Percentiles rank a stretch among this genome's conserved stretches.
Evolutionary conservation across 441 rosid species (phyloP).

Genomic region (Eutrema salsugineum): DNA sequence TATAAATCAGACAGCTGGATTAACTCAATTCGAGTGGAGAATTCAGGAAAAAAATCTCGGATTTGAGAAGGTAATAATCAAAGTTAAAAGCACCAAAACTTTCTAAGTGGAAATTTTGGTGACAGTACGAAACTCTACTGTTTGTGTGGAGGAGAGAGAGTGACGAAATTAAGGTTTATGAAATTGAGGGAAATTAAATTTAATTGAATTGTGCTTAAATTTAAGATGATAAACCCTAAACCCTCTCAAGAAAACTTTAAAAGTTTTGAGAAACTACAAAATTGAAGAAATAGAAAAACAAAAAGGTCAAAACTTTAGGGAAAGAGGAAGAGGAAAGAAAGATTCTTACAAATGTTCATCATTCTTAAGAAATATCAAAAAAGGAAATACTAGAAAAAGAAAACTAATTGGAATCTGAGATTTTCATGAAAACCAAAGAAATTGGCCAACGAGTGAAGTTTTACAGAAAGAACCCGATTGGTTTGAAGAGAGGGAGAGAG

Average conservation of each 20-base stretch:
- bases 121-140: not conserved
- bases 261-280: not conserved
- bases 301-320: slow-evolving; percentile 21
- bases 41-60: not conserved
- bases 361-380: slow-evolving; percentile 14
- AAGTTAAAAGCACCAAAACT: not conserved
- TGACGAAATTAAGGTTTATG: slow-evolving; percentile 2
- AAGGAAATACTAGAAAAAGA: slow-evolving; percentile 7
- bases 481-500: not conserved
- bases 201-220: not conserved
- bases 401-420: slow-evolving; percentile 20
- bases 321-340: slow-evolving; percentile 21
- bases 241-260: slow-evolving; percentile 22
- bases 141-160: slow-evolving; percentile 11
- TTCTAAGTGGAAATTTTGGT: not conserved
- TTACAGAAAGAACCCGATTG: slow-evolving; percentile 8
- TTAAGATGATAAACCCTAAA: slow-evolving; percentile 39
- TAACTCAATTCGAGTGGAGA: not conserved
- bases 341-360: slow-evolving; percentile 16
- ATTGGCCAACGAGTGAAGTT: slow-evolving; percentile 9
- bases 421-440: not conserved
- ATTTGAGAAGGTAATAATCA: not conserved
- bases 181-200: not conserved
- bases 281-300: not conserved
- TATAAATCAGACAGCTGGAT: not conserved